Conservation (phyloP, 805 yeast genomes). For the Saccharomycopsis vini region DNA sequence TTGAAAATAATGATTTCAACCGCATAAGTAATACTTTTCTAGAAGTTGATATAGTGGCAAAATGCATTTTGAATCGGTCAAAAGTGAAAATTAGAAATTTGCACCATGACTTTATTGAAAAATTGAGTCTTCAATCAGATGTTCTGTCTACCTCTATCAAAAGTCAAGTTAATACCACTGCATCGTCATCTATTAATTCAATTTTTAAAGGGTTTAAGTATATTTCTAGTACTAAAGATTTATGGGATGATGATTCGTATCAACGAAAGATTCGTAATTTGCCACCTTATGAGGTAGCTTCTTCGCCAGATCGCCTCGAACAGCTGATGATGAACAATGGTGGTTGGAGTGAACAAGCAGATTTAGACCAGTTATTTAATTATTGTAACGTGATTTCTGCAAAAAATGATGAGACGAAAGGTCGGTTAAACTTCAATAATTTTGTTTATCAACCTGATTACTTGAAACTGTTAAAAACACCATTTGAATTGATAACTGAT, state of each 20-base stretch:
- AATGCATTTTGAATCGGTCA: constrained; percentile 43
- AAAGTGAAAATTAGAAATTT: constrained; percentile 23
- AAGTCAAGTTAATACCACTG: no score
- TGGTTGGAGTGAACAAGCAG: constrained; percentile 37
- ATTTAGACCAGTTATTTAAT: constrained; percentile 23
- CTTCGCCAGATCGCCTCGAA: constrained; percentile 26
- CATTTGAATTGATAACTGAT: neutral
- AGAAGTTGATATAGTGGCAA: constrained; percentile 64
- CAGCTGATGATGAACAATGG: constrained; percentile 13
- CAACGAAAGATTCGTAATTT: constrained; percentile 39
- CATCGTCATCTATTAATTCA: no score
- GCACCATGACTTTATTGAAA: constrained; percentile 43
- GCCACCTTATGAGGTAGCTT: constrained; percentile 23
- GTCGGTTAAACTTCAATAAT: constrained; percentile 2
- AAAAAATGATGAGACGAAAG: no score
- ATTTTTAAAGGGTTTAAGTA: constrained; percentile 23
- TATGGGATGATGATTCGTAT: constrained; percentile 49
- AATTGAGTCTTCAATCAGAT: constrained; percentile 18
- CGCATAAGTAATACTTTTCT: constrained; percentile 51
- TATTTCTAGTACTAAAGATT: constrained; percentile 41
- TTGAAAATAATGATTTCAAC: neutral
- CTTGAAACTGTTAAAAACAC: neutral
- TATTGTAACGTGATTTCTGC: constrained; percentile 4
- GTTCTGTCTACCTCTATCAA: no score
- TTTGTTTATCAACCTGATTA: neutral